Percentiles rank a stretch among this genome's conserved stretches.
Evolutionary conservation across 371 early-diverging fungal species (phyloP).

Genomic region (Parasitella parasitica): DNA sequence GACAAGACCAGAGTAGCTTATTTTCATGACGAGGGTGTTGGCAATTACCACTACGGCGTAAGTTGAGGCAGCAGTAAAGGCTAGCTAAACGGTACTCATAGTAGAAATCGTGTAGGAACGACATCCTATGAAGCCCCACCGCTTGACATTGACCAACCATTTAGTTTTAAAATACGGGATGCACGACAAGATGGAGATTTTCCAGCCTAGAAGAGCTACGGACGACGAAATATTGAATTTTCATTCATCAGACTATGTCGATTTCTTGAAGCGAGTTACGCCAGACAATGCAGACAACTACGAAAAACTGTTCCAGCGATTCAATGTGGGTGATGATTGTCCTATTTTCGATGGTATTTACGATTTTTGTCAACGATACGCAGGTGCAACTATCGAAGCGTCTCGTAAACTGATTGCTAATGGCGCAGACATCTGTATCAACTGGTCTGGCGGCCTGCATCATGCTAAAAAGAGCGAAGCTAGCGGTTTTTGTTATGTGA

Average conservation of each 20-base stretch:
- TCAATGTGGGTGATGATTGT: conserved; percentile 96
- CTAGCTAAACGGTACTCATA: neutral
- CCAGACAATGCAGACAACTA: conserved; percentile 84
- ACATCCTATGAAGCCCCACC: conserved; percentile 98
- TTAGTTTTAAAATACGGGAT: conserved; percentile 86
- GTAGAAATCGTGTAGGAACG: conserved; percentile 51
- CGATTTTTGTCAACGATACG: conserved; percentile 91
- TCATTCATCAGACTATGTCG: conserved; percentile 97
- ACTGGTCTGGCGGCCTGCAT: conserved; percentile 97
- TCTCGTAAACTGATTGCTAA: conserved; percentile 78
- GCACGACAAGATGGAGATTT: conserved; percentile 86
- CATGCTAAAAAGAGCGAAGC: conserved; percentile 95
- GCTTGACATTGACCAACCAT: conserved; percentile 89
- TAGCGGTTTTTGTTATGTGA: conserved; percentile 95
- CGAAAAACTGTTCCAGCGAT: conserved; percentile 66
- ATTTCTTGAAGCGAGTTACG: conserved; percentile 94
- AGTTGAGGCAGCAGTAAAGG: neutral
- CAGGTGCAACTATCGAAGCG: conserved; percentile 87
- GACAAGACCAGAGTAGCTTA: conserved; percentile 75
- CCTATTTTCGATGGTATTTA: conserved; percentile 97
- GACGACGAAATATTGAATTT: conserved; percentile 96
- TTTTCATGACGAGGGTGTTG: conserved; percentile 85
- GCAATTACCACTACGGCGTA: conserved; percentile 90
- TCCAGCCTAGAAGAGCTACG: conserved; percentile 89
- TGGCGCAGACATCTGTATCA: conserved; percentile 84